Evolutionary conservation across 2,329 filamentous ascomycete species (phyloP), one percentile per base, ranked within the genome.

Genomic region (Aspergillus niger): DNA sequence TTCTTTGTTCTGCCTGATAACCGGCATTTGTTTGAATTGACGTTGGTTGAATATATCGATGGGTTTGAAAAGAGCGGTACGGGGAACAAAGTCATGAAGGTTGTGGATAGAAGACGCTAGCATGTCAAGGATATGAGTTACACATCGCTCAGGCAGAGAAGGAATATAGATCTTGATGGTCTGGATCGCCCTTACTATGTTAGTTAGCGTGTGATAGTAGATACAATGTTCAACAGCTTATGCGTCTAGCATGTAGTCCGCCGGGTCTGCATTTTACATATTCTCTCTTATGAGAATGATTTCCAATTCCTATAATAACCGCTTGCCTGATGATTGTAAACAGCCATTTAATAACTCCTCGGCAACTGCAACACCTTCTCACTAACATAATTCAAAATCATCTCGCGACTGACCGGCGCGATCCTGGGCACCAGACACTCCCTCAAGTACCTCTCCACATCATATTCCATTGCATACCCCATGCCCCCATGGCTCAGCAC

Each of bases 401-500:
- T 80, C 64, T 80, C 83, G 57, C 83, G 72, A 60, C 83, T 85
- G 5, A 87, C 83, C 0, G 85, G 85, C 2, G 85, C 85, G 61
- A 87, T 85, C 22, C 85, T 70, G 1, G 85, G 85, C 8, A 87
- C 84, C 59, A 87, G 80, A 55, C 81, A 83, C 70, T 87, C 85
- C 39, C 85, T 76, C 56, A 87, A 66, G 71, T 85, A 88, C 50
- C 85, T 74, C 72, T 87, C 85, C 0, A 87, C 85, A 69, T 88
- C 82, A 66, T 86, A 87, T 66, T 87, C 85, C 61, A 83, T 81
- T 6, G 85, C 85, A 74, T 87, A 88, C 0, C 85, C 85, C 85
- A 87, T 88, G 0, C 85, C 85, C 28, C 85, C 85, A 69, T 85
- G 84, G 2, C 80, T 79, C 63, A 87, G 71, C 6, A 86, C 76